Base-by-base conservation (phyloP, 2,329 filamentous ascomycete genomes). In the Scytalidium lignicola region DNA sequence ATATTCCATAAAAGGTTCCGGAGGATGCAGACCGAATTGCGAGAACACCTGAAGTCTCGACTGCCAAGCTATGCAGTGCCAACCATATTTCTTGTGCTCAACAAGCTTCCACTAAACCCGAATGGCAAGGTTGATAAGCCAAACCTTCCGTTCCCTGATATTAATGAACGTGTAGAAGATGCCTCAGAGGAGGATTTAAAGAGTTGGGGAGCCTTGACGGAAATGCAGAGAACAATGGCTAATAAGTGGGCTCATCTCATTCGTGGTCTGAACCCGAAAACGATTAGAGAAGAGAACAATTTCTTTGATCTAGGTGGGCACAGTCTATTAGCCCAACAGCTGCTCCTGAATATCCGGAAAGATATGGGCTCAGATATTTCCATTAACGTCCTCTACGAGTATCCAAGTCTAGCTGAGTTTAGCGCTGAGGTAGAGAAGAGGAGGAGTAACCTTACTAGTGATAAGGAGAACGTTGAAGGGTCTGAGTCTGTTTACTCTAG, bases 251-350 rank as follows among this genome's bases (percentile, higher is more conserved):
- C 83, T 1, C 73, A 75, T n/a, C 74, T 90, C 3, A 81, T 95
- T 51, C 71, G 75, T 44, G 77, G 81, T 56, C 67, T 88, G 22
- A 84, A 85, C 50, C 76, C 84, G 47, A 80, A 84, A 62, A 86
- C 83, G 44, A 73, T 95, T 50, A 75, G 74, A 41, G 74, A 78
- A 0, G 74, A 82, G n/a, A 70, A 76, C 53, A 70, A 69, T 46
- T 95, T 93, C 71, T 92, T 92, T 61, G 87, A 93, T 51, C 71
- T 86, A 43, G 89, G 89, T 52, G 89, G 89, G 13, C 86, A 93
- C 70, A 87, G 82, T 68, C 82, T 95, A 58, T 75, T 92, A 41
- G 88, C 88, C 0, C 88, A 93, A 61, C 85, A 88, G 60, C 80
- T 96, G 64, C 76, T 96, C 8, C 80, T 95, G 51, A 78, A 82